Evolutionary conservation across 306 rosid species (phyloP), one percentile per base, ranked within the genome.

Genomic region (Cajanus cajan): DNA sequence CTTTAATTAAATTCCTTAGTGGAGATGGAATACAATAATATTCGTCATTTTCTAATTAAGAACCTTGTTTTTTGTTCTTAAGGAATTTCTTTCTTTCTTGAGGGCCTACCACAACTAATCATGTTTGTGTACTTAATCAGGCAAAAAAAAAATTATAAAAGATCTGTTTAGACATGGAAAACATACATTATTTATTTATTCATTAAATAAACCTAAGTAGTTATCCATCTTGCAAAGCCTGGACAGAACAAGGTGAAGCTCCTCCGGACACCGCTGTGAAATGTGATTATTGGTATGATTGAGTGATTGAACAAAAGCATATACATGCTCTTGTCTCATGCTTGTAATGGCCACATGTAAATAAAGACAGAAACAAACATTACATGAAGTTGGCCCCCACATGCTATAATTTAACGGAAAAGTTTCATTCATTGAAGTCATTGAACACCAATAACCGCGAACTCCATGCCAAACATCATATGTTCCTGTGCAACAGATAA

Each of bases 271-370:
- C n/a, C n/a, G n/a, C n/a, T n/a, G n/a, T n/a, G n/a, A n/a, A n/a
- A 28, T 28, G 31, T 28, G 31, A 28, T 28, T 28, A 28, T 28
- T 28, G 31, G 39, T 36, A 36, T 36, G 39, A 4, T 36, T 36
- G 39, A 36, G 48, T 28, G 31, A 28, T 28, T 28, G 31, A 1
- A 28, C 31, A 28, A 28, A 28, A 28, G 31, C 31, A 28, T 28
- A 28, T 3, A 28, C 3, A 1, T 28, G 18, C 16, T 57, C 36
- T 55, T 55, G 36, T 82, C 61, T 86, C 88, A 91, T 89, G 76
- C 82, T 80, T 41, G 76, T 76, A 76, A 83, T 87, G 90, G 34
- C 88, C 93, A 72, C 8, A 91, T 65, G 87, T 89, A 0, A 89
- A 75, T 71, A 88, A 88, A 80, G 24, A 87, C 86, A 25, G 82